These are phyloP conservation scores for Cyberlindnera americana DNA, from an alignment of 805 yeast species.

Conservation along the genomic window DNA sequence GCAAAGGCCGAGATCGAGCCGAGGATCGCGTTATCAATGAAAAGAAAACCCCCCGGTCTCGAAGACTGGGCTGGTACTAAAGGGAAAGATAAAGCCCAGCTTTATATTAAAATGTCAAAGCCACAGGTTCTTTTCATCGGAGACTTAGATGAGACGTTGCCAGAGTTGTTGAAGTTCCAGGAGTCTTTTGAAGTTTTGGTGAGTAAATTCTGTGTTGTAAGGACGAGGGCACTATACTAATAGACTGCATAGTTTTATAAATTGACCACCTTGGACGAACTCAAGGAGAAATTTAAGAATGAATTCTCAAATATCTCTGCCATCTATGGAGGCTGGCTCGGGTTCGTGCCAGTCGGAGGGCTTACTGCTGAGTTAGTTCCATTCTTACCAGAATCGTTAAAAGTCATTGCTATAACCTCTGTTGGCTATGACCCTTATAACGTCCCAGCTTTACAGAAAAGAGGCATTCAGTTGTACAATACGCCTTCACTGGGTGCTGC, in stretches of 20 bases:
- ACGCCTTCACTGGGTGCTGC: slow-evolving; percentile 46
- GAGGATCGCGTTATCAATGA: no score
- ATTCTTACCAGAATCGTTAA: slow-evolving; percentile 41
- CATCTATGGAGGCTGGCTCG: slow-evolving; percentile 59
- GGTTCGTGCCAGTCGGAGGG: slow-evolving; percentile 50
- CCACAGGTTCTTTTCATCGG: slow-evolving; percentile 39
- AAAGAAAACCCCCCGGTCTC: no score
- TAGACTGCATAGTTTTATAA: slow-evolving; percentile 26
- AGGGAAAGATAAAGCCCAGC: no score
- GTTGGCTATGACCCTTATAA: slow-evolving; percentile 57
- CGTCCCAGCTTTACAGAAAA: slow-evolving; percentile 35
- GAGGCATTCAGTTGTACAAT: slow-evolving; percentile 44
- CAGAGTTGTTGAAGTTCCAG: slow-evolving; percentile 36
- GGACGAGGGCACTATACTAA: neutral
- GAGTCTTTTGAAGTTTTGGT: slow-evolving; percentile 35
- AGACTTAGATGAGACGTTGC: slow-evolving; percentile 35
- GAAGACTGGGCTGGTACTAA: no score
- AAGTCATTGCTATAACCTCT: slow-evolving; percentile 50
- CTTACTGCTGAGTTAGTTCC: slow-evolving; percentile 41
- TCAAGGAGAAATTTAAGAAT: slow-evolving; percentile 34
- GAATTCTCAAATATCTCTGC: slow-evolving; percentile 40
- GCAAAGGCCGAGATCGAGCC: no score
- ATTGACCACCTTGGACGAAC: slow-evolving; percentile 37
- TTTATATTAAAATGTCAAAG: slow-evolving; percentile 10
- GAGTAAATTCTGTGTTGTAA: slow-evolving; percentile 1